Evolutionary conservation across 805 yeast species (phyloP).

Genomic region (Ogataea naganishii): DNA sequence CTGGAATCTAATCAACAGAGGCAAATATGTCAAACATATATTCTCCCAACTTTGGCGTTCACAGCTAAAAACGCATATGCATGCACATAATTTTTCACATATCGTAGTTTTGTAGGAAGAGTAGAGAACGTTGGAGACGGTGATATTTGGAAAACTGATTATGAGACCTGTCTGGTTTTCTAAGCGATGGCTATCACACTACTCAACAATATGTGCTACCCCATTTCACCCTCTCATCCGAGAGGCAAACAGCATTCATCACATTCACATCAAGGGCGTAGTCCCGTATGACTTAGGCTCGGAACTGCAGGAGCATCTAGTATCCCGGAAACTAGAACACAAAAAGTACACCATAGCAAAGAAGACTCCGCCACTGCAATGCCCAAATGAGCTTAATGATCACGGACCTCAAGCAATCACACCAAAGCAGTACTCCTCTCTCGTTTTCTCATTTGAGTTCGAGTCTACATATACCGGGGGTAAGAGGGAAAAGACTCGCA

Average conservation of each 20-base stretch:
- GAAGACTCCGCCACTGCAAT: conserved; percentile 13
- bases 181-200: no score
- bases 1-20: no score
- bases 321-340: conserved; percentile 47
- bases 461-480: conserved; percentile 89
- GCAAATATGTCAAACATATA: no score
- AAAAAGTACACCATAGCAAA: conserved; percentile 25
- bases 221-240: conserved; percentile 8
- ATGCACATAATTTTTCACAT: no score
- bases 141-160: no score
- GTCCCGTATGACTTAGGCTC: conserved; percentile 41
- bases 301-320: conserved; percentile 46
- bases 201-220: conserved; percentile 5
- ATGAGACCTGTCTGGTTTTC: no score
- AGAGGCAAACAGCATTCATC: conserved; percentile 29
- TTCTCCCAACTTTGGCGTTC: no score
- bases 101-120: no score
- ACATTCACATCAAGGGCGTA: conserved; percentile 31
- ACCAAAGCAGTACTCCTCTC: conserved; percentile 47
- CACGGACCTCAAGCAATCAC: conserved; percentile 7
- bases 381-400: no score
- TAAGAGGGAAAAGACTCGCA: conserved; percentile 57
- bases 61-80: no score
- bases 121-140: no score
- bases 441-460: conserved; percentile 76